A percentile compares a stretch with the other conserved stretches of the same genome.
Conservation (phyloP, 805 yeast species). For the Spathaspora boniae region DNA sequence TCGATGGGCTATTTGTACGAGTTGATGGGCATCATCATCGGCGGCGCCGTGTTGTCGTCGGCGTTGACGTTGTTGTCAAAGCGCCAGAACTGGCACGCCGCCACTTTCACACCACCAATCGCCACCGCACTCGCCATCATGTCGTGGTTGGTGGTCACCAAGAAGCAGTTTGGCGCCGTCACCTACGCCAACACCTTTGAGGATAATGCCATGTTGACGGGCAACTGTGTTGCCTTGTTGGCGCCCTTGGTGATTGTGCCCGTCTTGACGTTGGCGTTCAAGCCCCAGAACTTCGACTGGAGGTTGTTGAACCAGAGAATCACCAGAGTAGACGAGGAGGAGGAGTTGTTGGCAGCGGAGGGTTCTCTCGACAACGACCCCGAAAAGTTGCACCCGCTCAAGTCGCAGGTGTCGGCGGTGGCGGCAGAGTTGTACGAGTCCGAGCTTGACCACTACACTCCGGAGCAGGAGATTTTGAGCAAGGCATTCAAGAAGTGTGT, state of each 20-base stretch:
- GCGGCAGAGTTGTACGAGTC: conserved; percentile 35
- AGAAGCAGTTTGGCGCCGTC: conserved; percentile 29
- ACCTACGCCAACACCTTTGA: conserved; percentile 56
- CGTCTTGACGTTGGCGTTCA: conserved; percentile 57
- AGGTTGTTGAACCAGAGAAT: conserved; percentile 51
- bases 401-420: conserved; percentile 36
- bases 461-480: conserved; percentile 50
- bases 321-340: conserved; percentile 67
- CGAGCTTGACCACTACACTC: conserved; percentile 25
- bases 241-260: conserved; percentile 70
- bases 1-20: conserved; percentile 86
- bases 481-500: conserved; percentile 62
- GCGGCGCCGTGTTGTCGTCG: conserved; percentile 81
- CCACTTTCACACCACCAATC: conserved; percentile 69
- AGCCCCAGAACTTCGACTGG: conserved; percentile 76
- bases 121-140: conserved; percentile 73
- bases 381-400: conserved; percentile 30
- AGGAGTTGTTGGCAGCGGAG: conserved; percentile 54
- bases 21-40: conserved; percentile 85
- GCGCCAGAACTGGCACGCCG: conserved; percentile 67
- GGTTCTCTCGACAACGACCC: conserved; percentile 19
- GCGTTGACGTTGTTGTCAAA: conserved; percentile 61
- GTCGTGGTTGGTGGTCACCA: conserved; percentile 45
- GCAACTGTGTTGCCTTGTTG: conserved; percentile 78
- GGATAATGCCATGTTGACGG: conserved; percentile 86